Evolutionary conservation across 768 basidiomycete genomes (phyloP).

Genomic region (Pholiota microspora): DNA sequence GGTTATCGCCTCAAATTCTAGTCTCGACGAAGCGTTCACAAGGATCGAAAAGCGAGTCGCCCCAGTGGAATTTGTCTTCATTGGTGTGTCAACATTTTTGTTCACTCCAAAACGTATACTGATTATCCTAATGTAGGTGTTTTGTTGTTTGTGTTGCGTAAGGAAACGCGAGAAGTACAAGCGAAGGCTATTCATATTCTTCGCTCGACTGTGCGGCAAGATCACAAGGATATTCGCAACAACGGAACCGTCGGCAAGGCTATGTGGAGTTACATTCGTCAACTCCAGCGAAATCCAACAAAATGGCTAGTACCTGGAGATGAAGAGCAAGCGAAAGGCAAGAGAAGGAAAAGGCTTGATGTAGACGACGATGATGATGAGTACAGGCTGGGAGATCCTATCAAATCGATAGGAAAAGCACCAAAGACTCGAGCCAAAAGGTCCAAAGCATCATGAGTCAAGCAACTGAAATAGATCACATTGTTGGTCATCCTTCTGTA

Average conservation of each 20-base stretch:
- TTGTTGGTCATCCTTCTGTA: neutral
- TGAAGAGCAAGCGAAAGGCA: conserved; percentile 20
- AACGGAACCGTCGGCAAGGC: conserved; percentile 53
- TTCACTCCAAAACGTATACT: neutral
- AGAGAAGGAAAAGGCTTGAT: conserved; percentile 26
- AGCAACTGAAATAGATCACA: neutral
- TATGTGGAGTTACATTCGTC: conserved; percentile 56
- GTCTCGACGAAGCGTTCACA: conserved; percentile 47
- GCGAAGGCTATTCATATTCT: conserved; percentile 58
- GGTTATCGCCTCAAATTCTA: conserved; percentile 42
- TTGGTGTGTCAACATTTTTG: conserved; percentile 46
- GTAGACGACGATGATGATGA: conserved; percentile 41
- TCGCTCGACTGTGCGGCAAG: conserved; percentile 50
- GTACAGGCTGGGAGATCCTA: conserved; percentile 41
- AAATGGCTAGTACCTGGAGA: conserved; percentile 18
- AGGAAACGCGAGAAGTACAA: conserved; percentile 40
- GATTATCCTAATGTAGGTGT: conserved; percentile 46
- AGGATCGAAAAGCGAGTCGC: conserved; percentile 60
- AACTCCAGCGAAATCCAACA: conserved; percentile 26
- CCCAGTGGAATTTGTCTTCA: conserved; percentile 78
- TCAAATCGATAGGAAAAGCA: conserved; percentile 35
- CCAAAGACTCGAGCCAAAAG: conserved; percentile 39
- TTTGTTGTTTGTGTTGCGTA: conserved; percentile 54
- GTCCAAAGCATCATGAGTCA: conserved; percentile 21
- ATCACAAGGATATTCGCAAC: conserved; percentile 63